Evolutionary conservation across 2,329 filamentous ascomycete genomes (phyloP).

Genomic region (Aureobasidium musti): DNA sequence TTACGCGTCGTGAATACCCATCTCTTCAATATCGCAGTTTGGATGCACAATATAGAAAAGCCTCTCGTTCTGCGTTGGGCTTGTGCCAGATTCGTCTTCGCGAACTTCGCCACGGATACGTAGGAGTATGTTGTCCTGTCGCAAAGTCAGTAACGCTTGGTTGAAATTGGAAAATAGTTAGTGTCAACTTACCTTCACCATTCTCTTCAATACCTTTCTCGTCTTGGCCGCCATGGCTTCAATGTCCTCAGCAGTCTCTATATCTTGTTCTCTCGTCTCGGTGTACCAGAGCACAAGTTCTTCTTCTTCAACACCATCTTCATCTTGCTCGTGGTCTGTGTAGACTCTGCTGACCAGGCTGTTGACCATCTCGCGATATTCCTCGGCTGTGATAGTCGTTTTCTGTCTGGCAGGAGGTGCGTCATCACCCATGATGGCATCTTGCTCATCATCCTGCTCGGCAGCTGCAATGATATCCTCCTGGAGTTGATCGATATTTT

Average conservation of each 20-base stretch:
- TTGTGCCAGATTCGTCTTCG: conserved; percentile 71
- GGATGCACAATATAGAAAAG: conserved; percentile 89
- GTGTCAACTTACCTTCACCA: conserved; percentile 76
- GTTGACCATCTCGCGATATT: conserved; percentile 90
- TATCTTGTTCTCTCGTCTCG: conserved; percentile 82
- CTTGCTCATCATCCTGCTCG: conserved; percentile 54
- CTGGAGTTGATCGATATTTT: conserved; percentile 47
- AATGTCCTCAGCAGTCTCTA: conserved; percentile 79
- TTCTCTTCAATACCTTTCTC: conserved; percentile 86
- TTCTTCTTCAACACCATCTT: conserved; percentile 83
- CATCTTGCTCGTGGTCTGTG: conserved; percentile 72
- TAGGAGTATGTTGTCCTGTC: conserved; percentile 61
- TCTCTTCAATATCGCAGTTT: conserved; percentile 79
- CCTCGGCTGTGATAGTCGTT: conserved; percentile 91
- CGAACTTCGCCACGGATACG: conserved; percentile 78
- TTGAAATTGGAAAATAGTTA: neutral
- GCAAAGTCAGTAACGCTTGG: conserved; percentile 1
- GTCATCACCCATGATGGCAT: conserved; percentile 40
- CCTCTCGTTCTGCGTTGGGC: conserved; percentile 53
- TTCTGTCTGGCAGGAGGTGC: conserved; percentile 43
- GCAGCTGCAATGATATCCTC: conserved; percentile 42
- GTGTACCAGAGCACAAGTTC: conserved; percentile 86
- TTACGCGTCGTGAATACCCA: conserved; percentile 28
- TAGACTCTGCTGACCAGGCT: conserved; percentile 78
- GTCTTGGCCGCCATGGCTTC: conserved; percentile 71